Percentiles rank a stretch among this genome's conserved stretches.
Evolutionary conservation across 2,329 filamentous ascomycete species (phyloP).

Genomic region (Aspergillus brasiliensis): DNA sequence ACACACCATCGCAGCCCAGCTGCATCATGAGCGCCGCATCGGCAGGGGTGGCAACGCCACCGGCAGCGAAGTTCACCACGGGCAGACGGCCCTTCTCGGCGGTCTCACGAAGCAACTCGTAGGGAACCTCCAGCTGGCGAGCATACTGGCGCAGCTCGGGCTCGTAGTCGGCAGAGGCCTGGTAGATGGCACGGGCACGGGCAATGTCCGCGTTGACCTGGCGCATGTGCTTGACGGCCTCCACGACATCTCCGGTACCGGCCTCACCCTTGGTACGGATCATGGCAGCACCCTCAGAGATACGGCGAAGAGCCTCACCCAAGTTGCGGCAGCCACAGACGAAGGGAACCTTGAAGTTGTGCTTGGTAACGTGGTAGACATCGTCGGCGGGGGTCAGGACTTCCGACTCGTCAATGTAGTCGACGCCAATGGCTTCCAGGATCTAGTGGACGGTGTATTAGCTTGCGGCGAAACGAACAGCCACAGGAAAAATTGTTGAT

Average conservation of each 20-base stretch:
- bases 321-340: constrained; percentile 96
- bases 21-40: constrained; percentile 99
- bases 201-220: constrained; percentile 83
- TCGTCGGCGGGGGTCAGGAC: constrained; percentile 94
- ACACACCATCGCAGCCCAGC: constrained; percentile 95
- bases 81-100: constrained; percentile 85
- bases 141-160: constrained; percentile 77
- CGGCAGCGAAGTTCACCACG: constrained; percentile 96
- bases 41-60: constrained; percentile 98
- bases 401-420: constrained; percentile 98
- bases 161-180: constrained; percentile 52
- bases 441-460: constrained; percentile 58
- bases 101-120: constrained; percentile 78
- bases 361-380: constrained; percentile 88
- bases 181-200: constrained; percentile 62
- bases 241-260: constrained; percentile 93
- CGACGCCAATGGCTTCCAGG: constrained; percentile 89
- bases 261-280: constrained; percentile 98
- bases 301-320: constrained; percentile 86
- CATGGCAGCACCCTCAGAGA: constrained; percentile 95
- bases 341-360: constrained; percentile 79
- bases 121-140: constrained; percentile 77
- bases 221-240: constrained; percentile 95
- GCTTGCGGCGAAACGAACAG: background rate
- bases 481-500: background rate